phyloP scores from a whole-genome alignment of 306 rosid species.

The Quercus dentata region DNA sequence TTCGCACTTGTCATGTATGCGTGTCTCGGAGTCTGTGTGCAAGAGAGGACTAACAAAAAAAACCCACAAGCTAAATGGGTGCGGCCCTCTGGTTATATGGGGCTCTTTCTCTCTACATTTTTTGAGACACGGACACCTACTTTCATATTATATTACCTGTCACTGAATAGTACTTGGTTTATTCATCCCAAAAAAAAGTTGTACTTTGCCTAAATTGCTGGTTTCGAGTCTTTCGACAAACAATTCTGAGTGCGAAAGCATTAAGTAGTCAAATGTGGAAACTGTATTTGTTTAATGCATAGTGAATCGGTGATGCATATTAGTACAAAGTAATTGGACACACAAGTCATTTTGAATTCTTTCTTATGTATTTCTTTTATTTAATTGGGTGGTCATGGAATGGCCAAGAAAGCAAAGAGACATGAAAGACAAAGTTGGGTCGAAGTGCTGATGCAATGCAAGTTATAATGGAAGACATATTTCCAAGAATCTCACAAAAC shows the following conservation, averaged over 20 bases:
- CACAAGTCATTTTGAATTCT: background rate
- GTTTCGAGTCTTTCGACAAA: no score
- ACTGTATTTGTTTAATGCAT: background rate
- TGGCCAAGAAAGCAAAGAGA: background rate
- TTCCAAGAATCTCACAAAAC: background rate
- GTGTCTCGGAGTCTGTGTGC: background rate
- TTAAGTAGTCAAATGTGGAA: background rate
- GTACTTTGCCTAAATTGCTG: no score
- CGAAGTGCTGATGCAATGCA: background rate
- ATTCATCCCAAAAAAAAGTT: no score
- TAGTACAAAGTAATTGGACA: background rate
- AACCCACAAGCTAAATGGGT: background rate
- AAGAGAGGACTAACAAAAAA: background rate
- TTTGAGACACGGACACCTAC: background rate
- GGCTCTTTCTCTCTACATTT: background rate
- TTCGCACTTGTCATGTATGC: no score
- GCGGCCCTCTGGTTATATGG: slow-evolving; percentile 4
- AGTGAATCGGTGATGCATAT: background rate
- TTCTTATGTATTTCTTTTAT: background rate
- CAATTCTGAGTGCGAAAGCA: no score
- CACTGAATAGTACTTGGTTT: background rate
- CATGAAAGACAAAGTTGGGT: slow-evolving; percentile 10
- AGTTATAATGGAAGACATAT: background rate
- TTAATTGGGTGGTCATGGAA: background rate
- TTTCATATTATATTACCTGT: background rate